Evolutionary conservation across 495 filamentous ascomycete genomes (phyloP), one percentile per base, ranked within the genome.

Genomic region (Choiromyces venosus): DNA sequence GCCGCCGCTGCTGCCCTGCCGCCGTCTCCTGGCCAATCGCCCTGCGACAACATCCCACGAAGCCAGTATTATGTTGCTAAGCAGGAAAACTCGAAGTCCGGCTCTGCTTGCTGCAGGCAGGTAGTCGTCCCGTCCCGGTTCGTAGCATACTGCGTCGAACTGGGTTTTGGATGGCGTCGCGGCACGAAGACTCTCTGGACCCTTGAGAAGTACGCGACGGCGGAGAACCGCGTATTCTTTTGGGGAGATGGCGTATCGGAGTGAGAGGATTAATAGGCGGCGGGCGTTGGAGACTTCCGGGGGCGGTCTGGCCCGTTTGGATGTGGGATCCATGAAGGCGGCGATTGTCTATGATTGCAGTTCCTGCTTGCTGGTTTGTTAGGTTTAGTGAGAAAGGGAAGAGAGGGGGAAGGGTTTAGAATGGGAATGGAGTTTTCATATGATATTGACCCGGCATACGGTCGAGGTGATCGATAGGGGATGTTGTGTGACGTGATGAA

Each of bases 61-160:
- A 71, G 65, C 75, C 21, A 80, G 33, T 35, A 71, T 42, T 16
- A 77, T 29, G 56, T 67, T 71, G 25, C 72, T 78, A 12, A 70
- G 56, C 25, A 81, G 71, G 65, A 81, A 79, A n/a, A 81, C 73
- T 29, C 79, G 76, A 52, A 81, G 37, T n/a, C 79, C 79, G 40
- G 79, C 76, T 36, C 78, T 71, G n/a, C 73, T 80, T n/a, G 78
- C 67, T 44, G 79, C 74, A 9, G 79, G 79, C 4, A 77, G 42
- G 52, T 72, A 81, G 44, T 82, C 80, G 36, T 82, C 79, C 56
- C n/a, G 46, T 3, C 39, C 66, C 35, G 69, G 67, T 46, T 68
- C 38, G 19, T 69, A 35, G 40, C 75, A 77, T 35, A 80, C 78
- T 19, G 72, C 68, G 40, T 80, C 74, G 38, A 80, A 80, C 74